phyloP scores from a whole-genome alignment of 345 rosid genomes.

The Eucalyptus curtisii region DNA sequence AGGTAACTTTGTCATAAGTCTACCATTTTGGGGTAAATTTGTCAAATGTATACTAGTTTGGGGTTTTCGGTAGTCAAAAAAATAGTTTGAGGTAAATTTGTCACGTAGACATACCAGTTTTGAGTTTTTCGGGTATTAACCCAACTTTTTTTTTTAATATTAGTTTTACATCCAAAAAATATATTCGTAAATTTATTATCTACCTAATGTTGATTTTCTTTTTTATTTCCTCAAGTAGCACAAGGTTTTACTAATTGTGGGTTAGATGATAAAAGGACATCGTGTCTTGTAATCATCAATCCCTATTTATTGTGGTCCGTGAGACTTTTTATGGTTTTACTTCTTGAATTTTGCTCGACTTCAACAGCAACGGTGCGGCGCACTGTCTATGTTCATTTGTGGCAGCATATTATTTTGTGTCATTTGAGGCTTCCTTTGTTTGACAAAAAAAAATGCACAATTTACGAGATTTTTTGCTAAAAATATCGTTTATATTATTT shows the following conservation, averaged over 20 bases:
- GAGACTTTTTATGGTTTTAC: not conserved
- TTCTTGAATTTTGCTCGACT: not conserved
- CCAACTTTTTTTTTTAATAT: too few relatives aligned
- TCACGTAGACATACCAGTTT: too few relatives aligned
- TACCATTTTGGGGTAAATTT: too few relatives aligned
- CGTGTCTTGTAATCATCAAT: not conserved
- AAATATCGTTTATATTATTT: too few relatives aligned
- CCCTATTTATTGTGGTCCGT: not conserved
- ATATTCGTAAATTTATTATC: too few relatives aligned
- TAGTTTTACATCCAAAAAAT: not conserved
- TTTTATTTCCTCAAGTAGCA: not conserved
- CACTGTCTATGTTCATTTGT: not conserved
- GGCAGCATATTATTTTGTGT: not conserved
- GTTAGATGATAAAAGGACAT: not conserved
- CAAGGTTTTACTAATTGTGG: not conserved
- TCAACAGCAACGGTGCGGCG: not conserved
- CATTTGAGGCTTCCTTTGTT: not conserved
- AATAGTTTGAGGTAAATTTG: too few relatives aligned
- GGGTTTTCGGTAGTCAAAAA: too few relatives aligned
- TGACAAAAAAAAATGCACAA: rapidly evolving
- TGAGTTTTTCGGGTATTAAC: too few relatives aligned
- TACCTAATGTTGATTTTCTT: not conserved
- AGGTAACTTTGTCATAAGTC: too few relatives aligned
- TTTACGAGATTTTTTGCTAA: too few relatives aligned
- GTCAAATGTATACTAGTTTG: too few relatives aligned